Percentiles rank a stretch among this genome's conserved stretches.
Evolutionary conservation across 2,329 filamentous ascomycete species (phyloP).

Genomic region (Cercospora sesami): DNA sequence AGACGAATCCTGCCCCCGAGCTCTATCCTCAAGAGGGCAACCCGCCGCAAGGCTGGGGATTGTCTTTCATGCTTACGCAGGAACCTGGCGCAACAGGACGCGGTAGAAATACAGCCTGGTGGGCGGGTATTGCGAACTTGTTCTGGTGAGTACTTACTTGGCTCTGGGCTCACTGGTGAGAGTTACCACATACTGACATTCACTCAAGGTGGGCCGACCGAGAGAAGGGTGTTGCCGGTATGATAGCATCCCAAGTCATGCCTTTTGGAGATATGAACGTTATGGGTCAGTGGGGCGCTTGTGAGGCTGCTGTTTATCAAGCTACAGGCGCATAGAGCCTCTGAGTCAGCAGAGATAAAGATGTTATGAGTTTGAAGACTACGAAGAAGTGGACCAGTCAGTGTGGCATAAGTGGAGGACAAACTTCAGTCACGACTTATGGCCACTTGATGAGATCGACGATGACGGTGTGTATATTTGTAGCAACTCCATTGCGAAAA

Average conservation of each 20-base stretch:
- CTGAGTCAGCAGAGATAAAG: background rate
- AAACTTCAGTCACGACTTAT: background rate
- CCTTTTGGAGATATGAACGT: slow-evolving; percentile 37
- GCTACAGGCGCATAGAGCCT: background rate
- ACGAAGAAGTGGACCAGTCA: background rate
- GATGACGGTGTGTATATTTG: background rate
- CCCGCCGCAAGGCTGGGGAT: slow-evolving; percentile 64
- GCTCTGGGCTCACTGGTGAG: background rate
- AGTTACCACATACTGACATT: background rate
- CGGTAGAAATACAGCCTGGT: slow-evolving; percentile 40
- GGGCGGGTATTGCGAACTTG: slow-evolving; percentile 39
- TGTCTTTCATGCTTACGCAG: slow-evolving; percentile 44
- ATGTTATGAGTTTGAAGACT: background rate
- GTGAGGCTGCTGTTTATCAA: slow-evolving; percentile 36
- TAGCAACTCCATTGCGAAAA: background rate
- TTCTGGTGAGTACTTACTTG: slow-evolving; percentile 27
- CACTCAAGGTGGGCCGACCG: slow-evolving; percentile 31
- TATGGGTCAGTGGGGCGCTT: slow-evolving; percentile 37
- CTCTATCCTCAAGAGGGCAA: slow-evolving; percentile 40
- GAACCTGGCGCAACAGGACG: slow-evolving; percentile 40
- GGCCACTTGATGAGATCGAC: background rate
- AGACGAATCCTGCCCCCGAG: slow-evolving; percentile 46
- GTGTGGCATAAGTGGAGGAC: background rate
- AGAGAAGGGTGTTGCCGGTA: slow-evolving; percentile 40
- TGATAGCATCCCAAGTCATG: slow-evolving; percentile 41